A percentile compares a stretch with the other conserved stretches of the same genome.
phyloP scores from a whole-genome alignment of 345 rosid species.

The Syzygium aromaticum region DNA sequence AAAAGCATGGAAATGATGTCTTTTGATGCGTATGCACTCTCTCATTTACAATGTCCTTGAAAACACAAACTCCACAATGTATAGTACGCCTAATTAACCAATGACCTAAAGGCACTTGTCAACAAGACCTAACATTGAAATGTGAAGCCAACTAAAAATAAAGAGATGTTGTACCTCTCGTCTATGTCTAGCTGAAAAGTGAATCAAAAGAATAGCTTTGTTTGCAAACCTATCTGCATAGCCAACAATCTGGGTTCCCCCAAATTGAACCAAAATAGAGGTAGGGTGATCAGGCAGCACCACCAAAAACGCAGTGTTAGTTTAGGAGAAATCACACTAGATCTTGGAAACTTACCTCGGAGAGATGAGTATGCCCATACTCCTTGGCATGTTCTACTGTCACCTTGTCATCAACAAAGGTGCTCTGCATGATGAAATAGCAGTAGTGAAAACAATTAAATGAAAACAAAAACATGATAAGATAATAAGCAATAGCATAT shows the following conservation, averaged over 20 bases:
- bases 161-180: conserved; percentile 36
- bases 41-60: not conserved
- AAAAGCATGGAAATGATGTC: not conserved
- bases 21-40: not conserved
- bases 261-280: not conserved
- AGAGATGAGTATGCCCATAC: conserved; percentile 82
- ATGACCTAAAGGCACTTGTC: not conserved
- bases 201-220: conserved; percentile 80
- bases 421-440: conserved; percentile 41
- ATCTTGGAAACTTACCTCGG: conserved; percentile 42
- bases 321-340: not conserved
- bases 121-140: not conserved
- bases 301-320: not conserved
- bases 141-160: conserved; percentile 1
- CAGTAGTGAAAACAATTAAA: not conserved
- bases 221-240: conserved; percentile 66
- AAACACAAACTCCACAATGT: not conserved
- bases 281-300: not conserved
- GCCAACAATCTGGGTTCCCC: conserved; percentile 39
- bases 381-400: conserved; percentile 82
- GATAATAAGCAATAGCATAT: not conserved
- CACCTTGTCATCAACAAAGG: conserved; percentile 60
- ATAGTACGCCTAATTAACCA: not conserved
- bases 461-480: not conserved
- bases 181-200: conserved; percentile 85